Evolutionary conservation across 129 eudicot genomes (phyloP).

Genomic region (Apium graveolens): DNA sequence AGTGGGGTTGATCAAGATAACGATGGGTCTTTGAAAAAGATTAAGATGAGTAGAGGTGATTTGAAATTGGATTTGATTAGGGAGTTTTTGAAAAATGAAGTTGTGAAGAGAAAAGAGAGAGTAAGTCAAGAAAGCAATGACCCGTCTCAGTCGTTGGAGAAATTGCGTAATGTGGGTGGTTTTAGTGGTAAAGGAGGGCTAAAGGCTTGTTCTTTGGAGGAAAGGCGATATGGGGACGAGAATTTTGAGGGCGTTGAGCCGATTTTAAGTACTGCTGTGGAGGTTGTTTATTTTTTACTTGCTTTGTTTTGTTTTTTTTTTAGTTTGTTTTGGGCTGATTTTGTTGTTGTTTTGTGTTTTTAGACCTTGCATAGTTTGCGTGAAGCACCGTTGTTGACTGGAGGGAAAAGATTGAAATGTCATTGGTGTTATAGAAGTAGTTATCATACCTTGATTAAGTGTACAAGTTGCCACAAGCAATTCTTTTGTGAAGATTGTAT

Average conservation of each 20-base stretch:
- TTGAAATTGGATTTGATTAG: conserved; percentile 71
- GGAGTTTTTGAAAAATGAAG: conserved; percentile 50
- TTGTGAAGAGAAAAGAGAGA: conserved; percentile 61
- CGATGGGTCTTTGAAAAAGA: conserved; percentile 62
- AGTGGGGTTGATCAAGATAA: conserved; percentile 35
- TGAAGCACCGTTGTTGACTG: conserved; percentile 23
- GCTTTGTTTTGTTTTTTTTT: conserved; percentile 5
- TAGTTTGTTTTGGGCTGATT: neutral
- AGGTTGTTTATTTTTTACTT: conserved; percentile 41
- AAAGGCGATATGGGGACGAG: conserved; percentile 63
- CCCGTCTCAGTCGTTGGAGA: conserved; percentile 16
- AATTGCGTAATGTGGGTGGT: conserved; percentile 22
- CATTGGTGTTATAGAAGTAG: conserved; percentile 84
- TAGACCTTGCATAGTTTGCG: conserved; percentile 34
- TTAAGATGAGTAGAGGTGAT: conserved; percentile 75
- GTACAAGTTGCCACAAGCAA: conserved; percentile 64
- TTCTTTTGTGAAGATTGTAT: conserved; percentile 76
- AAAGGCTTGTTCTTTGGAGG: conserved; percentile 16
- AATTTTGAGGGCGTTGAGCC: conserved; percentile 47
- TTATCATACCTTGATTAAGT: conserved; percentile 47
- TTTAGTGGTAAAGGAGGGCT: conserved; percentile 54
- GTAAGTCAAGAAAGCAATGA: conserved; percentile 16
- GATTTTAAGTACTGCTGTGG: conserved; percentile 45
- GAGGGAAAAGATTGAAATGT: conserved; percentile 59
- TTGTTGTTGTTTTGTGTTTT: conserved; percentile 5